A percentile compares a stretch with the other conserved stretches of the same genome.
Conservation (phyloP, 768 basidiomycete genomes). For the Tylopilus sp. region DNA sequence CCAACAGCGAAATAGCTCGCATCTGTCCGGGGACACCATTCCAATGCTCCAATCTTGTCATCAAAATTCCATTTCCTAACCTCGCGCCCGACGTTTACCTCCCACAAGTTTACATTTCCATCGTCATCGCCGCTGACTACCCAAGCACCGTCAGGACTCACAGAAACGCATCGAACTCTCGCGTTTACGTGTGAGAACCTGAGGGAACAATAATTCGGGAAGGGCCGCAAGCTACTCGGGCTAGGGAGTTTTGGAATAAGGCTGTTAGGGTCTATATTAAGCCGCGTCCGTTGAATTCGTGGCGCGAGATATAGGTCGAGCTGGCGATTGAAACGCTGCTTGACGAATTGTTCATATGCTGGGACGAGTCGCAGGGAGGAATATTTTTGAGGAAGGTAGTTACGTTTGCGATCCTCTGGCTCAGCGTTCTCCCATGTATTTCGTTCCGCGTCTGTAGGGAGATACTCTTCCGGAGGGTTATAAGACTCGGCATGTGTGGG, state of each 20-base stretch:
- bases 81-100: conserved; percentile 84
- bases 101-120: conserved; percentile 87
- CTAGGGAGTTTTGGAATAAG: conserved; percentile 93
- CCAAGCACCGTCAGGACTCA: conserved; percentile 91
- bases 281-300: conserved; percentile 78
- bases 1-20: conserved; percentile 76
- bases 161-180: conserved; percentile 68
- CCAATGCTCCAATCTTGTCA: conserved; percentile 75
- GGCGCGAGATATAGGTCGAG: conserved; percentile 97
- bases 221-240: conserved; percentile 86
- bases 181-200: conserved; percentile 63
- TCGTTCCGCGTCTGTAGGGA: conserved; percentile 79
- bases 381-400: conserved; percentile 88
- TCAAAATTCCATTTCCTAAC: conserved; percentile 84
- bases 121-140: conserved; percentile 87
- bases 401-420: conserved; percentile 83
- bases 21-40: conserved; percentile 92
- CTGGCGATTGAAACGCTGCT: conserved; percentile 90
- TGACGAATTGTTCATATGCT: conserved; percentile 87
- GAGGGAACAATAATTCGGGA: conserved; percentile 84
- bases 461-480: conserved; percentile 96
- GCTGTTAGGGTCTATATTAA: conserved; percentile 89
- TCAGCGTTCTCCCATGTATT: conserved; percentile 81
- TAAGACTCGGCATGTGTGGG: conserved; percentile 97
- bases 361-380: conserved; percentile 84